Evolutionary conservation across 148 eudicot species (phyloP).

Genomic region (Rhododendron simsii): DNA sequence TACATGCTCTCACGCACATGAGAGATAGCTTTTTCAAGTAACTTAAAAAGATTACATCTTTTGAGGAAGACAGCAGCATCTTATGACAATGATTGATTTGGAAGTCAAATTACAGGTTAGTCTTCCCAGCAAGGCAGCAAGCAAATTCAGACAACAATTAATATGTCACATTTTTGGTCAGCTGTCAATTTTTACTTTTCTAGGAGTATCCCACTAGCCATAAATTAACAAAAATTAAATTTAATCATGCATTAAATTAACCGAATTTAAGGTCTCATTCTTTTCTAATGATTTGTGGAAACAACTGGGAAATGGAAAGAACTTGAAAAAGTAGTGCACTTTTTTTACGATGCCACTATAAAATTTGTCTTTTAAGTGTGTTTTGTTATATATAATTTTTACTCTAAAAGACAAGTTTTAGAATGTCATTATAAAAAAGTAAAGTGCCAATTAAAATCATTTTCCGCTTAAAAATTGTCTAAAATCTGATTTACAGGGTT

Average conservation of each 20-base stretch:
- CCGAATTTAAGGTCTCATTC: neutral
- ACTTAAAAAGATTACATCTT: conserved; percentile 3
- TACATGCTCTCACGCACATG: neutral
- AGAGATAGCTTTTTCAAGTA: neutral
- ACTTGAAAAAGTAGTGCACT: neutral
- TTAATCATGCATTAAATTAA: neutral
- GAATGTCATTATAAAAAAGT: too few species aligned
- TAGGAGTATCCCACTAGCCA: neutral
- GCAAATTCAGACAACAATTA: neutral
- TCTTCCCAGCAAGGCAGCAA: neutral
- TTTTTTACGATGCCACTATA: too few species aligned
- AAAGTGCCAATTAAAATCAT: too few species aligned
- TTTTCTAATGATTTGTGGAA: neutral
- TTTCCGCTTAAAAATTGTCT: too few species aligned
- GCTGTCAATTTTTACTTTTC: neutral
- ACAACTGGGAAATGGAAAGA: neutral
- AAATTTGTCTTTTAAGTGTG: too few species aligned
- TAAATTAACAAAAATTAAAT: neutral
- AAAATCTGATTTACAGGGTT: too few species aligned
- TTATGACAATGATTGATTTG: neutral
- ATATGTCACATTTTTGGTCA: neutral
- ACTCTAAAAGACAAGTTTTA: too few species aligned
- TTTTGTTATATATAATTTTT: too few species aligned
- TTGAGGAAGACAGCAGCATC: neutral
- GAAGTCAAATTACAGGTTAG: neutral